phyloP scores from a whole-genome alignment of 202 grass and related monocot species.

The Schoenoplectus tabernaemontani region DNA sequence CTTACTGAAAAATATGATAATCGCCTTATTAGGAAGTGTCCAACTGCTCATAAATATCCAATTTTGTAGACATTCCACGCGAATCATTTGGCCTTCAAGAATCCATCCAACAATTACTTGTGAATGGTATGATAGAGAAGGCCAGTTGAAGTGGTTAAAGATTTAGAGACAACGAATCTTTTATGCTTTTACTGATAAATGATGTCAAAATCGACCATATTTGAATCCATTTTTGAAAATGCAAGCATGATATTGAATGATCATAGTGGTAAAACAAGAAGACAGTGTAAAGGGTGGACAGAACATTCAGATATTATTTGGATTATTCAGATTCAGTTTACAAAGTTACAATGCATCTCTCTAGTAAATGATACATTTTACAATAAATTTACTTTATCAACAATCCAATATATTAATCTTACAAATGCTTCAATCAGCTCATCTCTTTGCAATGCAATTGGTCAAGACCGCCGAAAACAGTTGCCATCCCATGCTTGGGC shows the following conservation, averaged over 20 bases:
- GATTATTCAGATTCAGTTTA: not conserved
- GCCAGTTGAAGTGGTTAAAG: not conserved
- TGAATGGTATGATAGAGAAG: not conserved
- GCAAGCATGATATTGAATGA: no score
- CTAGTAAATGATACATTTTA: not conserved
- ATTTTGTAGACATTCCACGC: not conserved
- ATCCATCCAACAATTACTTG: not conserved
- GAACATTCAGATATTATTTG: not conserved
- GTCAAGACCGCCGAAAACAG: slow-evolving; percentile 6
- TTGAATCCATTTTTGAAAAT: no score
- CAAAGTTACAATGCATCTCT: not conserved
- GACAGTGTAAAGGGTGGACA: not conserved
- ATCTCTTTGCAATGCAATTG: not conserved
- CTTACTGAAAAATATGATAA: not conserved
- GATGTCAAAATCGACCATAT: no score
- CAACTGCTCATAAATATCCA: not conserved
- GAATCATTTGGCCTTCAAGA: not conserved
- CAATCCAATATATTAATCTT: not conserved
- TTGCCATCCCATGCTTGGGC: slow-evolving; percentile 18
- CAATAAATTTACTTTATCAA: not conserved
- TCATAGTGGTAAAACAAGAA: not conserved
- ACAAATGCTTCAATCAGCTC: slow-evolving; percentile 13
- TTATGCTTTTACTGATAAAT: no score
- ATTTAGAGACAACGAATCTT: no score
- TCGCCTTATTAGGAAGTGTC: not conserved